Conservation (phyloP, 495 filamentous ascomycete species). For the Aspergillus egyptiacus region DNA sequence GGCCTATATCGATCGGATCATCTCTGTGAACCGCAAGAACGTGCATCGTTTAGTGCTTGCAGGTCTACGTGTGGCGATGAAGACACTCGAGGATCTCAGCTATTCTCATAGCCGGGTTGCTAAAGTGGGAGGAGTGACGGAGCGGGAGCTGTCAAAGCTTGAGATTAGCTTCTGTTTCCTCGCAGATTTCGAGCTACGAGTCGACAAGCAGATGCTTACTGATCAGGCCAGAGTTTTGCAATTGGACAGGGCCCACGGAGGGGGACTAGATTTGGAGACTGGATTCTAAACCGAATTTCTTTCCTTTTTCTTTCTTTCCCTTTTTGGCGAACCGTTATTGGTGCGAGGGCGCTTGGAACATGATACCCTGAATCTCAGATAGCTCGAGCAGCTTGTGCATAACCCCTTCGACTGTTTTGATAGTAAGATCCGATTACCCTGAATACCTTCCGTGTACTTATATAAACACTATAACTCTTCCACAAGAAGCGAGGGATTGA, state of each 20-base stretch:
- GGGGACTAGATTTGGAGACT: not conserved
- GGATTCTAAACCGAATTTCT: no score
- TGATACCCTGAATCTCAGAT: not conserved
- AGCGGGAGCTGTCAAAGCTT: conserved; percentile 67
- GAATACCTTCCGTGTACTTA: conserved; percentile 2
- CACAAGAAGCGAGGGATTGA: conserved; percentile 1
- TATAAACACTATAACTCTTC: not conserved
- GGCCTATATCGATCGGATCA: conserved; percentile 63
- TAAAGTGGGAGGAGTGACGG: conserved; percentile 82
- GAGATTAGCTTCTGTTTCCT: conserved; percentile 91
- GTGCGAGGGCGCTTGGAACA: not conserved
- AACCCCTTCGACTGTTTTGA: not conserved
- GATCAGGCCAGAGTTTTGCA: conserved; percentile 30
- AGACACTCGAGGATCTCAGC: conserved; percentile 82
- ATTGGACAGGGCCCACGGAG: not conserved
- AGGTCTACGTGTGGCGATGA: conserved; percentile 80
- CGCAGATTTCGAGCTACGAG: conserved; percentile 72
- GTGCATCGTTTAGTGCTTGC: conserved; percentile 84
- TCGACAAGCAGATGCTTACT: conserved; percentile 57
- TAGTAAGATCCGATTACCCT: not conserved
- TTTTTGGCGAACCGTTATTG: not conserved
- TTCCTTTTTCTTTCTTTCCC: no score
- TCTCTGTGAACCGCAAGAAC: conserved; percentile 73
- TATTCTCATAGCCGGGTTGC: conserved; percentile 80
- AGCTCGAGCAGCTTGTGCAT: not conserved